These are phyloP conservation scores for Populus tomentosa DNA, from an alignment of 441 rosid species.

Conservation along the genomic window DNA sequence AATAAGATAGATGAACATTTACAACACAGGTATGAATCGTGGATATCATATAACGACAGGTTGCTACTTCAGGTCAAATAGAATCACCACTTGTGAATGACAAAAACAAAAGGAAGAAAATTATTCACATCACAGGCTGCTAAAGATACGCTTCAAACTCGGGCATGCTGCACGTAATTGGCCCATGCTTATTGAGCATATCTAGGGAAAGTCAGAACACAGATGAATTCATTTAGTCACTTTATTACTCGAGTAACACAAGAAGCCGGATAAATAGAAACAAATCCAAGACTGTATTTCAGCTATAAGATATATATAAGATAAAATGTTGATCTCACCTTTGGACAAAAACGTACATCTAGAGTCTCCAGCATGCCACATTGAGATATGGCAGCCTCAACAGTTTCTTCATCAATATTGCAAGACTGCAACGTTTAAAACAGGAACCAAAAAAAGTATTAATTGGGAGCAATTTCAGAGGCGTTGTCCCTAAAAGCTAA, in stretches of 20 bases:
- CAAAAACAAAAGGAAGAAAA: neutral
- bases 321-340: slow-evolving; percentile 41
- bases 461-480: neutral
- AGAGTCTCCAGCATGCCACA: slow-evolving; percentile 85
- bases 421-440: slow-evolving; percentile 47
- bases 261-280: neutral
- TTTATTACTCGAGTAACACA: neutral
- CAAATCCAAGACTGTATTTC: neutral
- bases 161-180: slow-evolving; percentile 62
- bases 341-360: slow-evolving; percentile 89
- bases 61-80: slow-evolving; percentile 5
- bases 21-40: slow-evolving; percentile 17
- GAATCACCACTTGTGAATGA: neutral
- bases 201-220: slow-evolving; percentile 29
- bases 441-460: slow-evolving; percentile 1
- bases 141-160: slow-evolving; percentile 82
- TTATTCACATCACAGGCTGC: slow-evolving; percentile 36
- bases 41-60: slow-evolving; percentile 12
- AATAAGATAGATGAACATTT: slow-evolving; percentile 18
- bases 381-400: slow-evolving; percentile 70
- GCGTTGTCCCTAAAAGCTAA: neutral
- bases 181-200: slow-evolving; percentile 70
- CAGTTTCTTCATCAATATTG: slow-evolving; percentile 67
- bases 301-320: neutral
- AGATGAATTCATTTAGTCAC: neutral